Conservation (phyloP, 2,329 filamentous ascomycete species). For the Stagonosporopsis vannaccii region DNA sequence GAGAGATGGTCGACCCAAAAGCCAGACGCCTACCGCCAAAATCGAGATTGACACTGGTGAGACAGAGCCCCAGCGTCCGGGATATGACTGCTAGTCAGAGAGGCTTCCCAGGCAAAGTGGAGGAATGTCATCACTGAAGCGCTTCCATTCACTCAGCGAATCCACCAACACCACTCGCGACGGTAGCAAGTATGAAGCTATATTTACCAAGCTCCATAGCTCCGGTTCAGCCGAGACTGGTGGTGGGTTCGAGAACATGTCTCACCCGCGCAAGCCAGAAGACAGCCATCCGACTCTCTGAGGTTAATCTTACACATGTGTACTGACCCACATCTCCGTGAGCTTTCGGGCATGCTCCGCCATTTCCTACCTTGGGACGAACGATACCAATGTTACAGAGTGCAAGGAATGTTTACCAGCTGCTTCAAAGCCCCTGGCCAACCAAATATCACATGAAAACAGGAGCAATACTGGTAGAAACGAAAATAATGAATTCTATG, state of each 20-base stretch:
- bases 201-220: background rate
- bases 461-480: background rate
- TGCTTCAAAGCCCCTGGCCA: background rate
- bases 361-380: background rate
- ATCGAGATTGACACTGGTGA: slow-evolving; percentile 45
- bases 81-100: slow-evolving; percentile 43
- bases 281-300: slow-evolving; percentile 12
- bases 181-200: background rate
- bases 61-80: slow-evolving; percentile 37
- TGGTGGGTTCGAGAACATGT: slow-evolving; percentile 1
- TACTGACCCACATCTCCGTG: no score
- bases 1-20: slow-evolving; percentile 41
- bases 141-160: slow-evolving; percentile 25
- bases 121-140: slow-evolving; percentile 5
- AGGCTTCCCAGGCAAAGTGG: background rate
- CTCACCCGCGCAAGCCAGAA: slow-evolving; percentile 18
- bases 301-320: background rate
- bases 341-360: background rate
- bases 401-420: background rate
- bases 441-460: background rate
- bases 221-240: background rate
- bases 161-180: slow-evolving; percentile 18
- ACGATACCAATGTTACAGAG: background rate
- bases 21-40: slow-evolving; percentile 41
- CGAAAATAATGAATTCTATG: slow-evolving; percentile 17